These are phyloP conservation scores for Viridothelium virens DNA, from an alignment of 495 filamentous ascomycete species.

Conservation along the genomic window DNA sequence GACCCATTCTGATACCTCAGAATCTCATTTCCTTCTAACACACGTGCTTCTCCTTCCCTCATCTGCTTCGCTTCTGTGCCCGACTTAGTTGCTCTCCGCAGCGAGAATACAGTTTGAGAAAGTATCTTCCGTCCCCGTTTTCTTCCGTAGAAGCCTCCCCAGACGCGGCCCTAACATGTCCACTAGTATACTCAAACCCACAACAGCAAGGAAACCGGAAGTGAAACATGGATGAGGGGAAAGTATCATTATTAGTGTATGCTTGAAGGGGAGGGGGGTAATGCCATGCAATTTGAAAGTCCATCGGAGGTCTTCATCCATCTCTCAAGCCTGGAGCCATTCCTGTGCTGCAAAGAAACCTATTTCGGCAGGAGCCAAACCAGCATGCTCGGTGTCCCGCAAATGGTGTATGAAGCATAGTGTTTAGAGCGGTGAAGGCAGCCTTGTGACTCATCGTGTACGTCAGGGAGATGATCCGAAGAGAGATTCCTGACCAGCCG, in stretches of 20 bases:
- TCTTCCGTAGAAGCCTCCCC: constrained; percentile 17
- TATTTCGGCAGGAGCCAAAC: not conserved
- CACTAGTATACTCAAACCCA: constrained; percentile 5
- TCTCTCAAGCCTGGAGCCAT: constrained; percentile 6
- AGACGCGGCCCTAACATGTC: constrained; percentile 23
- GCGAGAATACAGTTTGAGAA: constrained; percentile 17
- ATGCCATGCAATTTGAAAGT: constrained; percentile 21
- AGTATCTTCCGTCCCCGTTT: not conserved
- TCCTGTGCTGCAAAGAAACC: not conserved
- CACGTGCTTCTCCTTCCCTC: not conserved
- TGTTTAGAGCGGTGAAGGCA: not conserved
- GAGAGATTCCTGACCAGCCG: not conserved
- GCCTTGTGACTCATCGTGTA: not conserved
- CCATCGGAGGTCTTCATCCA: constrained; percentile 12
- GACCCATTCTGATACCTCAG: not conserved
- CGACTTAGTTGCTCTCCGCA: not conserved
- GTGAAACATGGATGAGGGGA: constrained; percentile 18
- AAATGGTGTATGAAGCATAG: not conserved
- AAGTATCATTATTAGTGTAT: constrained; percentile 17
- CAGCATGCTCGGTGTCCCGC: not conserved
- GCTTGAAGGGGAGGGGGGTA: constrained; percentile 14
- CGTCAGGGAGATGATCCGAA: not conserved
- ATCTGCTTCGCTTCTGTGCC: not conserved
- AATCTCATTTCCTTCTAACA: not conserved
- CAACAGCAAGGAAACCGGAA: constrained; percentile 14